Base-by-base conservation (phyloP, 352 stramenopile genomes). In the Phytophthora uliginosa region DNA sequence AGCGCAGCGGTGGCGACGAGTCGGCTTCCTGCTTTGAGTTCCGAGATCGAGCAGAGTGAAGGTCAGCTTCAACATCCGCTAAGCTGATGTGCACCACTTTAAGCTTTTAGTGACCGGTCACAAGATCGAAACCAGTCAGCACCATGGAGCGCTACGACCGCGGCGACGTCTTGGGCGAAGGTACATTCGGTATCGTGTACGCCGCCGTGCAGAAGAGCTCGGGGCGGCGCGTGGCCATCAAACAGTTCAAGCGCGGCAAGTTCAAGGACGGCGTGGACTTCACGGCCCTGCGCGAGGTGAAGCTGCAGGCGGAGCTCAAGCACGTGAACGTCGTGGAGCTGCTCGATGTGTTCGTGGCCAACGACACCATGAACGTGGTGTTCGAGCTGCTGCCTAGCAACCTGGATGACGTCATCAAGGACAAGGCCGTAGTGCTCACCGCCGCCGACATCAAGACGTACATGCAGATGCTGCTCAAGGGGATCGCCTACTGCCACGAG, bases 191-290 rank as follows among this genome's bases (percentile, higher is more conserved):
- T 89, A 88, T 95, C 73, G 90, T 97, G 65, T 89, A 94, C 73
- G 78, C 87, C 2, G 89, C 88, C 26, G 79, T 90, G 45, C 88
- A 97, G 71, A 94, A 92, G 68, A 85, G 80, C 73, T 91, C 88
- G 24, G 82, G 84, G 3, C 75, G 86, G 33, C 73, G 71, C 26
- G 90, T 97, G 34, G 90, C 90, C 40, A 95, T 97, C 66, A 97
- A 97, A 73, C 83, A 95, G 77, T 97, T 97, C 74, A 97, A 97
- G 74, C 87, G 89, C 45, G 88, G 88, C 50, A 95, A 97, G 63
- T 95, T 95, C 70, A 95, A 97, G 72, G 89, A 97, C 63, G 87
- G 90, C 48, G 87, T 97, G 51, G 84, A 97, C 73, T 97, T 96
- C 65, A 97, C 91, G 59, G 90, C 91, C 33, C 70, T 97, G 70